Base-by-base conservation (phyloP, 305 asterid species). In the Stenogyne calaminthoides region DNA sequence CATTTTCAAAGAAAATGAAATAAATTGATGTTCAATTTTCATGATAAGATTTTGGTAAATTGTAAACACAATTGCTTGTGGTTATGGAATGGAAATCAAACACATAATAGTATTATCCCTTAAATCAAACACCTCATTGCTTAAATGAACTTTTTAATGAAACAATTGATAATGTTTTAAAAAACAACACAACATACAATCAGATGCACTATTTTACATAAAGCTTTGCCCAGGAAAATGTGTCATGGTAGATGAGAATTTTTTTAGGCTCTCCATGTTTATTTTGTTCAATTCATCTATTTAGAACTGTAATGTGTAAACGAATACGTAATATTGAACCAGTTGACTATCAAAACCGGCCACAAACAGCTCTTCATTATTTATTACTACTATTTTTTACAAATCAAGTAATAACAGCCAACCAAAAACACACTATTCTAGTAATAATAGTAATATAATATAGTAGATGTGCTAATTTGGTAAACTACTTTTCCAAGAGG, bases 51-150 rank as follows among this genome's bases (percentile, higher is more conserved):
- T 46, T 66, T 55, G 42, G 18, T 15, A 29, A 37, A 59, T 9
- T 72, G 77, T 72, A 59, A 47, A 77, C 16, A 39, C 12, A 60
- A 54, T 54, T 63, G 27, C 3, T 49, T 29, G 9, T 47, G 65
- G 63, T 20, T 76, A 25, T 37, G 61, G 60, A 25, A 51, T 15
- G 39, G 42, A 51, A 62, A 39, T 70, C 19, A 5, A 58, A 20
- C 29, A 32, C 36, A 3, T 32, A 5, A 32, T 32, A 32, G 36
- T 6, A 32, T 10, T 3, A 42, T 42, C 49, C 11, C n/a, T 42
- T 3, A 10, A 10, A 37, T 70, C 18, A 4, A 58, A 19, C 27
- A 25, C 29, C 3, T 25, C n/a, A n/a, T n/a, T n/a, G n/a, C n/a
- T n/a, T n/a, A n/a, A n/a, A n/a, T n/a, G n/a, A n/a, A n/a, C n/a